Evolutionary conservation across 2,329 filamentous ascomycete species (phyloP).

Genomic region (Fusarium pseudograminearum): DNA sequence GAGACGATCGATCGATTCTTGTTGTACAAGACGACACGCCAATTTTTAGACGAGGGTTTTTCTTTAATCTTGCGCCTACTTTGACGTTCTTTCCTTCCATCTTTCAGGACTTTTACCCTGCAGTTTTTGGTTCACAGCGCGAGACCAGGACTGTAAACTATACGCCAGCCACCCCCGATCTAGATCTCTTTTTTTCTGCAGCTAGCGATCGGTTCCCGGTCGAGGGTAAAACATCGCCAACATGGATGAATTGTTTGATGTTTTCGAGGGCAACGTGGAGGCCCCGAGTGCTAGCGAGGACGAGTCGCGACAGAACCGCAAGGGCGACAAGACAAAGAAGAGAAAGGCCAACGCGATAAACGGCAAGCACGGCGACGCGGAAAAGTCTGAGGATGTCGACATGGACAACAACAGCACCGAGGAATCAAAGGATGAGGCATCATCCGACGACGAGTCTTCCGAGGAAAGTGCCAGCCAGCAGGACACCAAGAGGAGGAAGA

Average conservation of each 20-base stretch:
- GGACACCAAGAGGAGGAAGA: conserved; percentile 73
- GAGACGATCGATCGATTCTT: conserved; percentile 41
- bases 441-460: conserved; percentile 52
- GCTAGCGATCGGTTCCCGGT: conserved; percentile 28
- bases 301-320: conserved; percentile 65
- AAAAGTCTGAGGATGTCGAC: conserved; percentile 44
- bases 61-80: conserved; percentile 2
- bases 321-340: conserved; percentile 79
- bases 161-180: conserved; percentile 22
- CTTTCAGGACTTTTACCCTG: no score
- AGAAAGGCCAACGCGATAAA: conserved; percentile 78
- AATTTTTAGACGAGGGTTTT: conserved; percentile 8
- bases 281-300: conserved; percentile 58
- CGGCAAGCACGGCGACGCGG: conserved; percentile 61
- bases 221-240: conserved; percentile 37
- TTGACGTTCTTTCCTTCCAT: not conserved
- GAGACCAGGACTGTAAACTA: not conserved
- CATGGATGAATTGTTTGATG: conserved; percentile 86
- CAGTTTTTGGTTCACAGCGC: not conserved
- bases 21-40: conserved; percentile 32
- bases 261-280: conserved; percentile 75
- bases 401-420: conserved; percentile 58
- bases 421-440: conserved; percentile 53
- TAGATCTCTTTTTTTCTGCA: conserved; percentile 27
- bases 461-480: conserved; percentile 62